Evolutionary conservation across 2,329 filamentous ascomycete genomes (phyloP).

Genomic region (Epichloe uncinata): DNA sequence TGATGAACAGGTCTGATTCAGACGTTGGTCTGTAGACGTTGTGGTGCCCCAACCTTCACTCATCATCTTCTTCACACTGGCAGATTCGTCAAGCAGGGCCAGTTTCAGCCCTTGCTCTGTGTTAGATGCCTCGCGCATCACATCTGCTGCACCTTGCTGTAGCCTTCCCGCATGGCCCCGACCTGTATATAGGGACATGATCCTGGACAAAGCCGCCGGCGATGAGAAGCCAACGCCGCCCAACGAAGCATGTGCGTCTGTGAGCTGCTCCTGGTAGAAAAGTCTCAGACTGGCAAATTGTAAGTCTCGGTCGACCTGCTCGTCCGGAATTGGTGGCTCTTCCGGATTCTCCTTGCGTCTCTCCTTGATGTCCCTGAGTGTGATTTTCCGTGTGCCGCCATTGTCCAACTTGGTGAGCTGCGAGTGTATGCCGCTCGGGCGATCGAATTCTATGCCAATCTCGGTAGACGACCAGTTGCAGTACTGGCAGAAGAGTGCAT

Average conservation of each 20-base stretch:
- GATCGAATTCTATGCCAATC: slow-evolving; percentile 80
- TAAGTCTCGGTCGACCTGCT: slow-evolving; percentile 47
- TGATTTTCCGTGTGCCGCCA: slow-evolving; percentile 38
- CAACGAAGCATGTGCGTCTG: slow-evolving; percentile 42
- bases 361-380: slow-evolving; percentile 37
- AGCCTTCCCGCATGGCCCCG: slow-evolving; percentile 49
- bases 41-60: slow-evolving; percentile 52
- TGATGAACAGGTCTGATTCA: slow-evolving; percentile 36
- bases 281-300: slow-evolving; percentile 61
- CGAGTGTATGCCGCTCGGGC: slow-evolving; percentile 69
- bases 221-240: slow-evolving; percentile 51
- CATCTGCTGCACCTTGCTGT: slow-evolving; percentile 49
- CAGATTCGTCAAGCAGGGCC: slow-evolving; percentile 46
- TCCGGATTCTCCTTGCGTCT: slow-evolving; percentile 33
- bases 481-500: slow-evolving; percentile 73
- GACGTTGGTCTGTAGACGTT: slow-evolving; percentile 34
- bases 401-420: slow-evolving; percentile 64
- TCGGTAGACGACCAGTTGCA: slow-evolving; percentile 90
- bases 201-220: slow-evolving; percentile 68
- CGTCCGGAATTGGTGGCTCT: slow-evolving; percentile 24
- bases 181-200: slow-evolving; percentile 81
- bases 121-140: slow-evolving; percentile 69
- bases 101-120: slow-evolving; percentile 58
- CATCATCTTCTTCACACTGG: slow-evolving; percentile 46
- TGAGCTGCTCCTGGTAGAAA: slow-evolving; percentile 73